Conservation (phyloP, 202 grass and related monocot genomes). For the Digitaria exilis region DNA sequence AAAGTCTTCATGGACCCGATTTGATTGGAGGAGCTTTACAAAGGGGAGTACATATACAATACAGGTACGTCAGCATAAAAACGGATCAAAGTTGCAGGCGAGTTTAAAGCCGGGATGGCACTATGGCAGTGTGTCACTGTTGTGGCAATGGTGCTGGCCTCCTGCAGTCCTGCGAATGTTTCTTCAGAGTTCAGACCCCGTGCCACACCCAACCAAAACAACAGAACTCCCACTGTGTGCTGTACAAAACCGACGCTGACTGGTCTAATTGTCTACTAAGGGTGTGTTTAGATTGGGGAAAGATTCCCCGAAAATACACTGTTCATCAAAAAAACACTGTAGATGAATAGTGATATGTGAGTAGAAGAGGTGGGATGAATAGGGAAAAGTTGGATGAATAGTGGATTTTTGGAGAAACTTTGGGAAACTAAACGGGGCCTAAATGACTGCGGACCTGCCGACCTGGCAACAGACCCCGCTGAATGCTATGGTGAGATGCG, state of each 20-base stretch:
- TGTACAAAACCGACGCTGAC: background rate
- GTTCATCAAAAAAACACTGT: too few relatives aligned
- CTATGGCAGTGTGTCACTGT: too few relatives aligned
- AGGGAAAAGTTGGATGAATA: too few relatives aligned
- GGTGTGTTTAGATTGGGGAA: too few relatives aligned
- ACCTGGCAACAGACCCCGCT: background rate
- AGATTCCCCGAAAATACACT: too few relatives aligned
- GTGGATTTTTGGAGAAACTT: too few relatives aligned
- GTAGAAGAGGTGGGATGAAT: too few relatives aligned
- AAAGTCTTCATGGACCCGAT: background rate
- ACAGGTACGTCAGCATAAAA: background rate
- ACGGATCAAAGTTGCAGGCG: slow-evolving; percentile 12
- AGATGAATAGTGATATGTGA: too few relatives aligned
- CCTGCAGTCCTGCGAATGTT: background rate
- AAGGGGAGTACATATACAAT: background rate
- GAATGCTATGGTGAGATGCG: background rate
- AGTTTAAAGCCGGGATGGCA: slow-evolving; percentile 11
- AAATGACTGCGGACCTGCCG: background rate
- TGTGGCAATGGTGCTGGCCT: background rate
- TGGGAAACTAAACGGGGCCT: too few relatives aligned
- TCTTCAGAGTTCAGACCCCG: background rate
- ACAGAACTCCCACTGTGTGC: background rate
- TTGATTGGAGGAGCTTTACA: background rate
- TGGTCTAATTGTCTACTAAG: too few relatives aligned
- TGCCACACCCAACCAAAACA: background rate